Conservation (phyloP, 2,329 filamentous ascomycete genomes). For the Sporothrix protearum region DNA sequence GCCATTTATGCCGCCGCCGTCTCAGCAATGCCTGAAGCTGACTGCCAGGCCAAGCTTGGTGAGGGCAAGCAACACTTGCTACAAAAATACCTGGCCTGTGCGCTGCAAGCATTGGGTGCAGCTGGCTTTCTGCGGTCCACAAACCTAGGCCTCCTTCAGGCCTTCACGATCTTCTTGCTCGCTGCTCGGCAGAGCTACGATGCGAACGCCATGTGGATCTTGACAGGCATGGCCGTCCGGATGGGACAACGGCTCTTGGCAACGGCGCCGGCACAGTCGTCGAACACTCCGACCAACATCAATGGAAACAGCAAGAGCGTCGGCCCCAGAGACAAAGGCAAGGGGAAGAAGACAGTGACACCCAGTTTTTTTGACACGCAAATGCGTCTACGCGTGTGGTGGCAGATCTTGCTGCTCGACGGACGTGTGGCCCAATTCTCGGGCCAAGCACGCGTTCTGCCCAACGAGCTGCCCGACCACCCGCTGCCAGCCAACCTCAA, state of each 20-base stretch:
- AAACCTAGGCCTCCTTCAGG: constrained; percentile 55
- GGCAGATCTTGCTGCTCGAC: constrained; percentile 55
- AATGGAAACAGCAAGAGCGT: not conserved
- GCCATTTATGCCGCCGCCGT: constrained; percentile 54
- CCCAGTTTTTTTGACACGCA: constrained; percentile 57
- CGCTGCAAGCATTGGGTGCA: constrained; percentile 54
- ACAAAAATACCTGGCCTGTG: constrained; percentile 42
- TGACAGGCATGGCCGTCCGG: constrained; percentile 54
- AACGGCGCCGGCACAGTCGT: not conserved
- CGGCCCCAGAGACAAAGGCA: not conserved
- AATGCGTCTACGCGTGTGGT: constrained; percentile 58
- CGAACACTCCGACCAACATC: not conserved
- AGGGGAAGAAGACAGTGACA: constrained; percentile 22
- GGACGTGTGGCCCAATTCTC: constrained; percentile 35
- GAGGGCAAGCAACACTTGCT: constrained; percentile 8
- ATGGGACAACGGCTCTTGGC: constrained; percentile 47
- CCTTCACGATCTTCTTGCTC: constrained; percentile 51
- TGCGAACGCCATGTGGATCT: constrained; percentile 53
- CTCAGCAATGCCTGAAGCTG: constrained; percentile 52
- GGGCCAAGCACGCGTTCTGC: constrained; percentile 17
- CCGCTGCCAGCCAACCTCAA: constrained; percentile 45
- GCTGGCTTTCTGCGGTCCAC: constrained; percentile 56
- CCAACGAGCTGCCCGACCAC: not conserved
- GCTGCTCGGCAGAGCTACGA: constrained; percentile 40
- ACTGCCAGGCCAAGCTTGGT: constrained; percentile 31